A percentile compares a stretch with the other conserved stretches of the same genome.
Conservation (phyloP, 257 asterid species). For the Plectranthus barbatus region DNA sequence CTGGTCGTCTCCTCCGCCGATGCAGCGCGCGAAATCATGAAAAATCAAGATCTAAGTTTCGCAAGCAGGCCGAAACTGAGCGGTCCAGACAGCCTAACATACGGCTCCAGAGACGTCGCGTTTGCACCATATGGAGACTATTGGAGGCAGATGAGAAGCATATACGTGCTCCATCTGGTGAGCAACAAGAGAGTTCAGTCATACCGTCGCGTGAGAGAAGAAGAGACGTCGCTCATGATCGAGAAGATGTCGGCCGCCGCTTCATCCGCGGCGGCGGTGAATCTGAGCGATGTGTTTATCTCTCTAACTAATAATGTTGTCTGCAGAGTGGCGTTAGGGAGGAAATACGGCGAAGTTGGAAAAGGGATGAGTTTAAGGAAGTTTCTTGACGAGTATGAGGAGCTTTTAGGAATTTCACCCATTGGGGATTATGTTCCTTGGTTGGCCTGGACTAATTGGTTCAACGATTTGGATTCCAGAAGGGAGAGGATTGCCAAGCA, state of each 20-base stretch:
- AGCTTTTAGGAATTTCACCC: no score
- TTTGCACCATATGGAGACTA: constrained; percentile 40
- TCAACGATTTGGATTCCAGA: no score
- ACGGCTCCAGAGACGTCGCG: constrained; percentile 20
- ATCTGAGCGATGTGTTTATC: constrained; percentile 21
- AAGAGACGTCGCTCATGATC: constrained; percentile 28
- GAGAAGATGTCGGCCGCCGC: constrained; percentile 7
- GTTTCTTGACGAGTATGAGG: no score
- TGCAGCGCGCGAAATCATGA: no score
- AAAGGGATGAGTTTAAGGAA: constrained; percentile 19
- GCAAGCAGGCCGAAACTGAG: constrained; percentile 28
- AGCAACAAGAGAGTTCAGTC: constrained; percentile 33
- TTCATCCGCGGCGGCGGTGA: constrained; percentile 1
- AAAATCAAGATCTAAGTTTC: constrained; percentile 29
- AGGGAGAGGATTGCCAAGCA: no score
- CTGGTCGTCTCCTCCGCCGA: no score
- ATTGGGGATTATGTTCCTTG: no score
- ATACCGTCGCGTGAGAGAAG: constrained; percentile 19
- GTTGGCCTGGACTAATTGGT: no score
- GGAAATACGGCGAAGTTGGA: constrained; percentile 34
- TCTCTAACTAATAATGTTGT: constrained; percentile 21
- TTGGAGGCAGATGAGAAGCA: constrained; percentile 35
- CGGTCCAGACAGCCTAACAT: constrained; percentile 8
- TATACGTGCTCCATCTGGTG: constrained; percentile 37
- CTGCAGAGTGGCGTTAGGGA: no score